Conservation (phyloP, 2,329 filamentous ascomycete genomes). For the Penicillium sp. region DNA sequence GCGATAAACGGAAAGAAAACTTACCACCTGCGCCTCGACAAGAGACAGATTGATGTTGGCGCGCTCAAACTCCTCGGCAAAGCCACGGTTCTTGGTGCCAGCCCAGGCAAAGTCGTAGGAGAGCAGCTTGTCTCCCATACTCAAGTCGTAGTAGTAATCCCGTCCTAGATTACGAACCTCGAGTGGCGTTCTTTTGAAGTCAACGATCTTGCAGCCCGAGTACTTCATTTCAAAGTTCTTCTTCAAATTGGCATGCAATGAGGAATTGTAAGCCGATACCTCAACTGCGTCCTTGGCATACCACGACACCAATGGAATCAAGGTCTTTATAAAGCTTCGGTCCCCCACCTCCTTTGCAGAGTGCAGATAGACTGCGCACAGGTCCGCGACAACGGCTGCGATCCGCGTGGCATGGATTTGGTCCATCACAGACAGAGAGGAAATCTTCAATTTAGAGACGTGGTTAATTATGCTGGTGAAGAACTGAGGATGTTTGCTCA, state of each 20-base stretch:
- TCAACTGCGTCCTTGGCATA: constrained; percentile 73
- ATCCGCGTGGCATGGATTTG: constrained; percentile 64
- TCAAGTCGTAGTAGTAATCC: constrained; percentile 80
- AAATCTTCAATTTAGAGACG: constrained; percentile 58
- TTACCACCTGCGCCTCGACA: constrained; percentile 84
- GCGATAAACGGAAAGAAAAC: constrained; percentile 27
- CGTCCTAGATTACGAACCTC: constrained; percentile 64
- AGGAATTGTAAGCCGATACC: constrained; percentile 80
- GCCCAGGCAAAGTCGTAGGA: constrained; percentile 75
- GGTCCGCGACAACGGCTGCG: constrained; percentile 79
- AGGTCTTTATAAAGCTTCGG: constrained; percentile 62
- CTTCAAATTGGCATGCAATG: constrained; percentile 79
- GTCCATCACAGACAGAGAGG: constrained; percentile 46
- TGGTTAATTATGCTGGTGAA: constrained; percentile 70
- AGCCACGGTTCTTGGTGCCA: constrained; percentile 65
- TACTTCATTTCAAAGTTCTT: constrained; percentile 82
- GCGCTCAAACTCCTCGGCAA: constrained; percentile 74
- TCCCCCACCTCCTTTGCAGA: constrained; percentile 75
- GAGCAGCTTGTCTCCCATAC: constrained; percentile 72
- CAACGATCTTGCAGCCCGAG: constrained; percentile 66
- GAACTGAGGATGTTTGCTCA: constrained; percentile 71
- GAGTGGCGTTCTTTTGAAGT: constrained; percentile 74
- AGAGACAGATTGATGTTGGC: constrained; percentile 90
- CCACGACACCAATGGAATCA: constrained; percentile 75
- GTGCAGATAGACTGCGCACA: constrained; percentile 87